phyloP scores from a whole-genome alignment of 2,329 filamentous ascomycete genomes.

The Pestalotiopsis fici region DNA sequence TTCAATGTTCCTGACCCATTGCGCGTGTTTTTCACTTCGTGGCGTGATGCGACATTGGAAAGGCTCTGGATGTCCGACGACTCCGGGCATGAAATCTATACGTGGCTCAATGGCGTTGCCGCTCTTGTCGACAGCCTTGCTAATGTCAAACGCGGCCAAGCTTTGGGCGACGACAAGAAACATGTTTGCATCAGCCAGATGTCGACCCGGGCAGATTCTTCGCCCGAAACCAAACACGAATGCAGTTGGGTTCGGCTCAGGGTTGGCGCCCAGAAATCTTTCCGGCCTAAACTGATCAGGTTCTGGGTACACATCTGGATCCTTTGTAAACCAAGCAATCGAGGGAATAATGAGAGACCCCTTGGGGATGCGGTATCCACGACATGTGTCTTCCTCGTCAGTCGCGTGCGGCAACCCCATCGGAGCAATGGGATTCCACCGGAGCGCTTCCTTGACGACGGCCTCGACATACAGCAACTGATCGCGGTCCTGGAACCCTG shows the following conservation, averaged over 20 bases:
- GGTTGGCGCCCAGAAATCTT: slow-evolving; percentile 14
- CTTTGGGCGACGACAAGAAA: slow-evolving; percentile 30
- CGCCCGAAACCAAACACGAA: slow-evolving; percentile 16
- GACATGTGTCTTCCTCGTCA: slow-evolving; percentile 17
- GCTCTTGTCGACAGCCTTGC: slow-evolving; percentile 36
- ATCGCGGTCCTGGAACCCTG: slow-evolving; percentile 21
- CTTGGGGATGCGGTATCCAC: slow-evolving; percentile 18
- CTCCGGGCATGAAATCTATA: slow-evolving; percentile 16
- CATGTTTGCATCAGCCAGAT: slow-evolving; percentile 15
- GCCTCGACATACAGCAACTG: slow-evolving; percentile 26
- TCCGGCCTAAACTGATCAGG: slow-evolving; percentile 15
- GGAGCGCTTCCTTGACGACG: slow-evolving; percentile 21
- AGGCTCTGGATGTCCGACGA: slow-evolving; percentile 22
- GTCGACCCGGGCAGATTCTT: slow-evolving; percentile 13
- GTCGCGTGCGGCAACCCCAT: slow-evolving; percentile 35
- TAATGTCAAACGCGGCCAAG: slow-evolving; percentile 42
- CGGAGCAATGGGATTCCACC: slow-evolving; percentile 27
- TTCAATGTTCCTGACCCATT: slow-evolving; percentile 23
- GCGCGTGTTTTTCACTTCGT: slow-evolving; percentile 22
- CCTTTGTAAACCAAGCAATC: slow-evolving; percentile 8
- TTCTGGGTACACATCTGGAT: slow-evolving; percentile 11
- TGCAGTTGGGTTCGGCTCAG: slow-evolving; percentile 9
- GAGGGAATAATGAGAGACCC: slow-evolving; percentile 5
- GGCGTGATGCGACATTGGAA: slow-evolving; percentile 23
- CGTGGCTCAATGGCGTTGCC: slow-evolving; percentile 24